Evolutionary conservation across 1,284 basidiomycete genomes (phyloP).

Genomic region (Sporisorium iseilematis-ciliati): DNA sequence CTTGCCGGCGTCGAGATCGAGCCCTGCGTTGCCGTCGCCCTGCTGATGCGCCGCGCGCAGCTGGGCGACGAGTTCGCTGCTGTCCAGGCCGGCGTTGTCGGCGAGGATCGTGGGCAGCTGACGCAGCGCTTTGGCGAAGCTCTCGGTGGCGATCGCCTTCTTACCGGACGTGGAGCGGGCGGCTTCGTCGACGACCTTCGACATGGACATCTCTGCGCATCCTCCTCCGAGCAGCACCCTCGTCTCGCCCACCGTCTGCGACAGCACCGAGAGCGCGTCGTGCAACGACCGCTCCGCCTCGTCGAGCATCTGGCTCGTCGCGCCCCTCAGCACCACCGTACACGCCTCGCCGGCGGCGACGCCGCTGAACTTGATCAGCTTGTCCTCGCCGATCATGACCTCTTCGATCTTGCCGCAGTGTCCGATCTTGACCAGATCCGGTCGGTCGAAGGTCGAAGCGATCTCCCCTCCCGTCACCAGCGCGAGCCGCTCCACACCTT

Average conservation of each 20-base stretch:
- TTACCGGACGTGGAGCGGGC: conserved; percentile 89
- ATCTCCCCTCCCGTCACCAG: conserved; percentile 99
- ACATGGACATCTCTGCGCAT: conserved; percentile 98
- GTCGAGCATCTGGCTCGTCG: conserved; percentile 98
- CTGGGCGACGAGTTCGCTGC: conserved; percentile 90
- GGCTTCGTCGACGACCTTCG: conserved; percentile 89
- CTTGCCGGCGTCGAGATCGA: conserved; percentile 88
- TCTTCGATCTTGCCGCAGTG: conserved; percentile 96
- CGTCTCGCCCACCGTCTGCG: conserved; percentile 97
- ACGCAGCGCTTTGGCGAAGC: conserved; percentile 87
- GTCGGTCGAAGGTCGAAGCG: conserved; percentile 92
- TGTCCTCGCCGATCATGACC: conserved; percentile 98
- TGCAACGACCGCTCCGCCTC: conserved; percentile 98
- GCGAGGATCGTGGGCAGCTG: conserved; percentile 92
- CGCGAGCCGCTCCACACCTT: conserved; percentile 95
- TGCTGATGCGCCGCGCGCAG: conserved; percentile 94
- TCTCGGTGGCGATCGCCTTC: conserved; percentile 93
- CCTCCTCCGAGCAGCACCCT: conserved; percentile 93
- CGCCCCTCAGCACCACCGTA: conserved; percentile 95
- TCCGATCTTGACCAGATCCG: conserved; percentile 93
- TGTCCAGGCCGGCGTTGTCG: conserved; percentile 97
- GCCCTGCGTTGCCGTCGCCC: conserved; percentile 84
- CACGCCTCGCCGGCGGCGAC: conserved; percentile 99
- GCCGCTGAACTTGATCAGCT: conserved; percentile 99
- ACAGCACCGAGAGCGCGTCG: conserved; percentile 95